Conservation (phyloP, 768 basidiomycete species). For the Pisolithus marmoratus region DNA sequence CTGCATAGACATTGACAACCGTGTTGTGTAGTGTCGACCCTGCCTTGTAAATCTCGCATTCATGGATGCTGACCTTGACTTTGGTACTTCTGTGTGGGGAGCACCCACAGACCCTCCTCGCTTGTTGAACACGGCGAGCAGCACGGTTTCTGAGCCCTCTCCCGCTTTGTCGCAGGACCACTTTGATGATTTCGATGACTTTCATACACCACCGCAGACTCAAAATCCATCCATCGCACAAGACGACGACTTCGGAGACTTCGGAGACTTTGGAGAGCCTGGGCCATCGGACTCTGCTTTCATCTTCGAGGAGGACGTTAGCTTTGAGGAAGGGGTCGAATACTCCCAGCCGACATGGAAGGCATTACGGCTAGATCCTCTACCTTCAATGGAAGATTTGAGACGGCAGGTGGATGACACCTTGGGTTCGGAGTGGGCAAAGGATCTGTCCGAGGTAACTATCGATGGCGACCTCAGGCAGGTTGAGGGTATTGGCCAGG, state of each 20-base stretch:
- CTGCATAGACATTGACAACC: not conserved
- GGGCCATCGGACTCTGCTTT: slow-evolving; percentile 36
- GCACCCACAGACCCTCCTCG: slow-evolving; percentile 34
- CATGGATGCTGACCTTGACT: slow-evolving; percentile 71
- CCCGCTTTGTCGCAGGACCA: slow-evolving; percentile 28
- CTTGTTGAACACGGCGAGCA: slow-evolving; percentile 17
- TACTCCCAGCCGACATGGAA: slow-evolving; percentile 49
- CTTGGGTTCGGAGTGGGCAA: slow-evolving; percentile 60
- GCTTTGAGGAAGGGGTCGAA: slow-evolving; percentile 26
- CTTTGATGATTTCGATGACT: slow-evolving; percentile 50
- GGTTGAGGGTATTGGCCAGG: slow-evolving; percentile 74
- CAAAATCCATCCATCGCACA: slow-evolving; percentile 33
- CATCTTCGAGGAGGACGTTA: slow-evolving; percentile 28
- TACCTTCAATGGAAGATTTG: slow-evolving; percentile 53
- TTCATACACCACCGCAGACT: slow-evolving; percentile 44
- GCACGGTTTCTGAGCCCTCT: slow-evolving; percentile 20
- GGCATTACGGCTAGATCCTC: slow-evolving; percentile 58
- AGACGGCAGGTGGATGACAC: slow-evolving; percentile 59
- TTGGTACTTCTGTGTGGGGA: slow-evolving; percentile 74
- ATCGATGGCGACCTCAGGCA: slow-evolving; percentile 73
- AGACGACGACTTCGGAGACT: slow-evolving; percentile 83
- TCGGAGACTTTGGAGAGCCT: slow-evolving; percentile 80
- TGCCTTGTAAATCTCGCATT: slow-evolving; percentile 2
- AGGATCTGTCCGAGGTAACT: slow-evolving; percentile 46
- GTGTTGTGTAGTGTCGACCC: not conserved